Evolutionary conservation across 306 rosid genomes (phyloP).

Genomic region (Castanea sativa): DNA sequence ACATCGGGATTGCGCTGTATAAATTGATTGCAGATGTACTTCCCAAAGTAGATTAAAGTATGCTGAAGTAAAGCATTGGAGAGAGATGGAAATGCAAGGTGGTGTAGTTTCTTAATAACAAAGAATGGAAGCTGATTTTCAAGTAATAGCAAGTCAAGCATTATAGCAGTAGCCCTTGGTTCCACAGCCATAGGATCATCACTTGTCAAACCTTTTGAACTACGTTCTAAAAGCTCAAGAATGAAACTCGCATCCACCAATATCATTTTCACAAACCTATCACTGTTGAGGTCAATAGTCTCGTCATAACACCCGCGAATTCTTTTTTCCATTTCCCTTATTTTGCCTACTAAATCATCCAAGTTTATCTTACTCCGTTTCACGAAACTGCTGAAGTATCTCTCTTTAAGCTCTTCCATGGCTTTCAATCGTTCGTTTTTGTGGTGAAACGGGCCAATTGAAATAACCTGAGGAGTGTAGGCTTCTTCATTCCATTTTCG

Average conservation of each 20-base stretch:
- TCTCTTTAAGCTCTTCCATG: too few species aligned
- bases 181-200: too few species aligned
- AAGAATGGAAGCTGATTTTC: too few species aligned
- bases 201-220: too few species aligned
- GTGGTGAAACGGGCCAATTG: too few species aligned
- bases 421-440: too few species aligned
- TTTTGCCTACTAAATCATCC: neutral
- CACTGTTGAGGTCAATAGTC: neutral
- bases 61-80: rapidly evolving
- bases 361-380: neutral
- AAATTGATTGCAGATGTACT: rapidly evolving
- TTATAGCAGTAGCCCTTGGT: rapidly evolving
- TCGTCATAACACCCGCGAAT: neutral
- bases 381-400: neutral
- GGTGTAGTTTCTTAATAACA: too few species aligned
- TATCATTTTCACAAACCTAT: neutral
- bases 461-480: too few species aligned
- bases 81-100: too few species aligned
- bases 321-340: neutral
- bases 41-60: rapidly evolving
- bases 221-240: neutral
- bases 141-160: rapidly evolving
- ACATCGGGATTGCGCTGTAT: too few species aligned
- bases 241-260: slow-evolving; percentile 14
- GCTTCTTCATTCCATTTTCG: too few species aligned